Conservation (phyloP, 352 stramenopile species). For the Phytophthora hibernalis region DNA sequence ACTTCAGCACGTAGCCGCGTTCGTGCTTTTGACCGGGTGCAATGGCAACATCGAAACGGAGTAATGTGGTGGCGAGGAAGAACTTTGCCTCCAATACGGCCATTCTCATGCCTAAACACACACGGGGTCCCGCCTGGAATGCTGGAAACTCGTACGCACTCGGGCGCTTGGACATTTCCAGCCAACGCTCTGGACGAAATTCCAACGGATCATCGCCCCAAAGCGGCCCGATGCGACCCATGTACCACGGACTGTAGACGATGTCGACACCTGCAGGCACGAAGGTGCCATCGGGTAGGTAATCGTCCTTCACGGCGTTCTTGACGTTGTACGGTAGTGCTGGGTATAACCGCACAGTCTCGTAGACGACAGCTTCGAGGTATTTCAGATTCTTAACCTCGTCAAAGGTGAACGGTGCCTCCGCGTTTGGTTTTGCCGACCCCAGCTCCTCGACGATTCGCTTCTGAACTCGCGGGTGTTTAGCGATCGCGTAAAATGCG, state of each 20-base stretch:
- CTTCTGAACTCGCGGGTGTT: slow-evolving; percentile 58
- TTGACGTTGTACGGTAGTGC: slow-evolving; percentile 83
- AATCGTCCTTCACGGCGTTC: slow-evolving; percentile 63
- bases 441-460: slow-evolving; percentile 66
- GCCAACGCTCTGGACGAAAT: slow-evolving; percentile 76
- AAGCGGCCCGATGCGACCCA: slow-evolving; percentile 61
- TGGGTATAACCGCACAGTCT: slow-evolving; percentile 79
- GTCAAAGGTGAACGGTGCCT: slow-evolving; percentile 52
- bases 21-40: slow-evolving; percentile 44
- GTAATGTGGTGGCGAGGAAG: slow-evolving; percentile 59
- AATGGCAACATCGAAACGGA: slow-evolving; percentile 56
- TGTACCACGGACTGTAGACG: slow-evolving; percentile 80
- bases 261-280: slow-evolving; percentile 68
- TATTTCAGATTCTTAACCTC: slow-evolving; percentile 71
- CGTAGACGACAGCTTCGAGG: slow-evolving; percentile 71
- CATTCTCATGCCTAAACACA: slow-evolving; percentile 82
- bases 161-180: slow-evolving; percentile 64
- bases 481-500: slow-evolving; percentile 75
- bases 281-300: slow-evolving; percentile 75
- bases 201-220: slow-evolving; percentile 60
- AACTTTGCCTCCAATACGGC: slow-evolving; percentile 71
- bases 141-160: slow-evolving; percentile 75
- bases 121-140: slow-evolving; percentile 73
- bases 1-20: slow-evolving; percentile 62
- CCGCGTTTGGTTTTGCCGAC: not conserved